phyloP scores from a whole-genome alignment of 2,329 filamentous ascomycete genomes.

The Monilinia polystroma region DNA sequence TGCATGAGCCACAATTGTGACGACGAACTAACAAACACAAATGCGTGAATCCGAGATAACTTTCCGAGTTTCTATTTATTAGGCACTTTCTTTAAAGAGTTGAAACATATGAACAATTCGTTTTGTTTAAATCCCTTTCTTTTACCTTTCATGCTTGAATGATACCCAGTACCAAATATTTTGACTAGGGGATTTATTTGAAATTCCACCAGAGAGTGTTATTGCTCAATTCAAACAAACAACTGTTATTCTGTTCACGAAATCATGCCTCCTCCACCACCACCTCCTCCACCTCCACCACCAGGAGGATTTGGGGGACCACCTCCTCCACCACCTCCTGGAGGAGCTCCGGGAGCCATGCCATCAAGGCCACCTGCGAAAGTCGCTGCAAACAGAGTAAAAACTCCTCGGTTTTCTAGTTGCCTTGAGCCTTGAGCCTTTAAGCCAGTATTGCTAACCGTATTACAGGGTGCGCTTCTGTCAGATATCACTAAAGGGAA shows the following conservation, averaged over 20 bases:
- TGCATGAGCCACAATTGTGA: slow-evolving; percentile 25
- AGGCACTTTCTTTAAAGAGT: slow-evolving; percentile 14
- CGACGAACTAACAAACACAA: slow-evolving; percentile 22
- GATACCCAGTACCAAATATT: neutral
- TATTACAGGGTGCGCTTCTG: slow-evolving; percentile 73
- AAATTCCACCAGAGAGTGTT: neutral
- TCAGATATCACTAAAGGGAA: slow-evolving; percentile 83
- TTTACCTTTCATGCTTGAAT: neutral
- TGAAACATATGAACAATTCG: neutral
- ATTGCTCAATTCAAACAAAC: neutral
- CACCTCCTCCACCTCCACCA: slow-evolving; percentile 53
- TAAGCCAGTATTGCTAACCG: slow-evolving; percentile 33
- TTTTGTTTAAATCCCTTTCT: neutral
- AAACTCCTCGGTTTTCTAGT: slow-evolving; percentile 40
- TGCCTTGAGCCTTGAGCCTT: slow-evolving; percentile 26
- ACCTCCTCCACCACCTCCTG: slow-evolving; percentile 45
- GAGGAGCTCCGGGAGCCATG: slow-evolving; percentile 54
- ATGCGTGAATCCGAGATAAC: slow-evolving; percentile 21
- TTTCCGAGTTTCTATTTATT: slow-evolving; percentile 15
- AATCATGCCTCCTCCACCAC: slow-evolving; percentile 59
- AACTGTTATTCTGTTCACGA: slow-evolving; percentile 13
- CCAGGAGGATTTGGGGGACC: slow-evolving; percentile 36
- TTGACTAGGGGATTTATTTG: neutral
- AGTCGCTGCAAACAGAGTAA: slow-evolving; percentile 59
- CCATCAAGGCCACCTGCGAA: slow-evolving; percentile 57